Percentiles rank a stretch among this genome's conserved stretches.
phyloP scores from a whole-genome alignment of 495 filamentous ascomycete species.

The Astrothelium macrocarpum region DNA sequence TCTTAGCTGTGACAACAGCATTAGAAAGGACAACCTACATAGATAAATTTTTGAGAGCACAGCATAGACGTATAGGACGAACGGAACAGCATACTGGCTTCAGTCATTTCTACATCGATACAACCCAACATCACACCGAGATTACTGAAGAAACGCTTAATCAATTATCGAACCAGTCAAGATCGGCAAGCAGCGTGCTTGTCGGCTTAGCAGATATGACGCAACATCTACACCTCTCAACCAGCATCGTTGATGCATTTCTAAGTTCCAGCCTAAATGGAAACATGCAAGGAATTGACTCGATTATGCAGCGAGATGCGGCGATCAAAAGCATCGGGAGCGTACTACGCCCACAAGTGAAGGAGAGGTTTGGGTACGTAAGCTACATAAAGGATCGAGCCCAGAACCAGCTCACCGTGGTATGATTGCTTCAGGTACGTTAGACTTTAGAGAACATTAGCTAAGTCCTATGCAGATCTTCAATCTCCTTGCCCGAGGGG shows the following conservation, averaged over 20 bases:
- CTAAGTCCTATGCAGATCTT: not conserved
- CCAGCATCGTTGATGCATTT: not conserved
- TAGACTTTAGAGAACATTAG: not conserved
- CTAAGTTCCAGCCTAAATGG: not conserved
- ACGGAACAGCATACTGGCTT: not conserved
- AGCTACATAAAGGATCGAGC: not conserved
- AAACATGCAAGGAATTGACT: constrained; percentile 1
- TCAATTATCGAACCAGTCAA: not conserved
- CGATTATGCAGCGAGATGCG: not conserved
- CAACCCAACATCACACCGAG: not conserved
- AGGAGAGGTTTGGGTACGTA: constrained; percentile 5
- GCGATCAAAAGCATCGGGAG: not conserved
- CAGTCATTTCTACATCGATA: constrained; percentile 1
- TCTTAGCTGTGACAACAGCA: not conserved
- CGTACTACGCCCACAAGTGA: not conserved
- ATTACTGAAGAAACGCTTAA: not conserved
- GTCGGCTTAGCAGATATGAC: constrained; percentile 5
- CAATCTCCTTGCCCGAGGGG: constrained; percentile 2
- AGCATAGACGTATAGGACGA: not conserved
- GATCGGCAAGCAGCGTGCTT: constrained; percentile 5
- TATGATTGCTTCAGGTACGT: not conserved
- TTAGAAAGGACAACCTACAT: not conserved
- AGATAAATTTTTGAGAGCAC: constrained; percentile 3
- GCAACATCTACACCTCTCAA: not conserved
- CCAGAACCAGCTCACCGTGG: not conserved